These are phyloP conservation scores for Solanum chilense DNA, from an alignment of 257 asterid species.

Conservation along the genomic window DNA sequence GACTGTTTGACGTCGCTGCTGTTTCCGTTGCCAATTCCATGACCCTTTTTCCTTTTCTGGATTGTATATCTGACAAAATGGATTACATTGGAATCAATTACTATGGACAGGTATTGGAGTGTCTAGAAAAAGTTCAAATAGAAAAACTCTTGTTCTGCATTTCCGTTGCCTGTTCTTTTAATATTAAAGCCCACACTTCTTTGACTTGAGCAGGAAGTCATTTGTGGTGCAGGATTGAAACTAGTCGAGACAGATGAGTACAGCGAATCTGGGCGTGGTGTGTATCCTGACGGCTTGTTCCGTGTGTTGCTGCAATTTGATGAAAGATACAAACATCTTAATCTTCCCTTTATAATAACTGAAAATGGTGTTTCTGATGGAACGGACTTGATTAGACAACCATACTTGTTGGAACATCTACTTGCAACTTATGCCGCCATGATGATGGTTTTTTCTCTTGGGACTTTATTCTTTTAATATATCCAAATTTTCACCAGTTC, in stretches of 20 bases:
- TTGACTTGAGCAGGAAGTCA: constrained; percentile 58
- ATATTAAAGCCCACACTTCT: not conserved
- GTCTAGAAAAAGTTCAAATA: not conserved
- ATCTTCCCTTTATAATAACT: constrained; percentile 56
- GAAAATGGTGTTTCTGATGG: constrained; percentile 89
- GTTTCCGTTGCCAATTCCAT: constrained; percentile 62
- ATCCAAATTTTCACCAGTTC: not conserved
- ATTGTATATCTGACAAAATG: constrained; percentile 60
- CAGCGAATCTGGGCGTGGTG: constrained; percentile 98
- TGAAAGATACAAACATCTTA: constrained; percentile 80
- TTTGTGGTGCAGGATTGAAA: constrained; percentile 77
- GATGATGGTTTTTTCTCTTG: constrained; percentile 39
- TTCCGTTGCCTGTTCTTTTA: not conserved
- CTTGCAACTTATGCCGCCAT: constrained; percentile 81
- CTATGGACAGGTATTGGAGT: constrained; percentile 71
- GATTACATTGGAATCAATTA: constrained; percentile 93
- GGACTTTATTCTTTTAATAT: not conserved
- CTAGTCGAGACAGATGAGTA: constrained; percentile 78
- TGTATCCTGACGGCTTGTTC: constrained; percentile 89
- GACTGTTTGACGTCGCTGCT: constrained; percentile 80
- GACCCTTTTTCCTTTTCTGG: constrained; percentile 57
- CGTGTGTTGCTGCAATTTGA: constrained; percentile 68
- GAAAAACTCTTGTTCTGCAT: not conserved
- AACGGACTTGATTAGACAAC: constrained; percentile 78
- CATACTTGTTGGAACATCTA: constrained; percentile 85